These are phyloP conservation scores for Amphirosellinia nigrospora DNA, from an alignment of 495 filamentous ascomycete species.

Conservation along the genomic window DNA sequence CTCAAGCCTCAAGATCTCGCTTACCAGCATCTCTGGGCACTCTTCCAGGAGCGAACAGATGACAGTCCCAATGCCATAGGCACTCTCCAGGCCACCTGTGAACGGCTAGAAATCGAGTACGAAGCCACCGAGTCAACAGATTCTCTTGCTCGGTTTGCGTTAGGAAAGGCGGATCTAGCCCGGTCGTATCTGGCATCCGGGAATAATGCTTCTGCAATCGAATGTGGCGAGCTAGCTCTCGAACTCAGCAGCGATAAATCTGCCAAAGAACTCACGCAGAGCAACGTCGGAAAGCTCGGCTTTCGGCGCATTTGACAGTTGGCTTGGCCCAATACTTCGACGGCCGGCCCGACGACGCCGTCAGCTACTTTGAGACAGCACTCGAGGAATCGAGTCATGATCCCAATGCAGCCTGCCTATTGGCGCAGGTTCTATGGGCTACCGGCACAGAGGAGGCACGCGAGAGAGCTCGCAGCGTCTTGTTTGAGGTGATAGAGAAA, in stretches of 20 bases:
- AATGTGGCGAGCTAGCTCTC: slow-evolving; percentile 74
- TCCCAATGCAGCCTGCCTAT: slow-evolving; percentile 85
- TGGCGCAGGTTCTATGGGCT: slow-evolving; percentile 92
- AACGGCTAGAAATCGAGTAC: slow-evolving; percentile 75
- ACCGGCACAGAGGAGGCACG: slow-evolving; percentile 78
- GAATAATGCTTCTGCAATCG: slow-evolving; percentile 67
- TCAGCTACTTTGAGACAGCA: slow-evolving; percentile 81
- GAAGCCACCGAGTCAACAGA: slow-evolving; percentile 78
- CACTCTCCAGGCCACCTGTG: slow-evolving; percentile 69
- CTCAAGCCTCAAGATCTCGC: slow-evolving; percentile 71
- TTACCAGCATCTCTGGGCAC: slow-evolving; percentile 76
- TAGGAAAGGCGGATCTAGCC: slow-evolving; percentile 87
- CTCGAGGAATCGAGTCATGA: slow-evolving; percentile 77
- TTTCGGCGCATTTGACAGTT: slow-evolving; percentile 86
- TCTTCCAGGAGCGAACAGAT: slow-evolving; percentile 80
- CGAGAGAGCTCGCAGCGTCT: slow-evolving; percentile 74
- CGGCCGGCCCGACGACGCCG: slow-evolving; percentile 65
- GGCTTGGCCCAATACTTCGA: slow-evolving; percentile 81
- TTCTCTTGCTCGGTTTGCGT: slow-evolving; percentile 74
- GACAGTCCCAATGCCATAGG: slow-evolving; percentile 68
- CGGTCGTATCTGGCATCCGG: slow-evolving; percentile 73
- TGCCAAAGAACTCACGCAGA: slow-evolving; percentile 57
- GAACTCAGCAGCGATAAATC: slow-evolving; percentile 70
- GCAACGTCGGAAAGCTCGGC: slow-evolving; percentile 66
- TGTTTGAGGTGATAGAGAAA: slow-evolving; percentile 77